Conservation (phyloP, 495 filamentous ascomycete species). For the Penicillium samsonianum region DNA sequence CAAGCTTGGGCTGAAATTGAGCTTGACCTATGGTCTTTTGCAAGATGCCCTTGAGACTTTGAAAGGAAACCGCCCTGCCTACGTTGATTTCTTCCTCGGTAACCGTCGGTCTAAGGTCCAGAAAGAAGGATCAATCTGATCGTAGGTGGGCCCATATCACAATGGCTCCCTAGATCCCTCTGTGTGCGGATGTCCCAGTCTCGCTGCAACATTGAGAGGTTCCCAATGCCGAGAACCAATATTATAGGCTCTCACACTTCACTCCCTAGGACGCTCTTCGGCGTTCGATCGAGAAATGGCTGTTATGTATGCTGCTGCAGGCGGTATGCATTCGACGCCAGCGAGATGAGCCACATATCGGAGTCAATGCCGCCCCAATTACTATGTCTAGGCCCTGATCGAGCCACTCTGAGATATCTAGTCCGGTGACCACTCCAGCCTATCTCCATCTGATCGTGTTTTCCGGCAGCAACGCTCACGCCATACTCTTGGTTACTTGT, state of each 20-base stretch:
- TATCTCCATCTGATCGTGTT: background rate
- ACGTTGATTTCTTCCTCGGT: constrained; percentile 66
- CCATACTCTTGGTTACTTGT: constrained; percentile 6
- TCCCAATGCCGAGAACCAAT: background rate
- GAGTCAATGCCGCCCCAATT: background rate
- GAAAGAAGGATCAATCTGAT: constrained; percentile 27
- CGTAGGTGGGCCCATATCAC: background rate
- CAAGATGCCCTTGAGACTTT: constrained; percentile 69
- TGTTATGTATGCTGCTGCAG: background rate
- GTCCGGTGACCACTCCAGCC: background rate
- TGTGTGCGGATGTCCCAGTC: background rate
- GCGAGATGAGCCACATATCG: background rate
- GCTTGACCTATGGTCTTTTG: constrained; percentile 75
- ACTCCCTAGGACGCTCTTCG: background rate
- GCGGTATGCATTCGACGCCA: background rate
- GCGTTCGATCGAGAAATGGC: background rate
- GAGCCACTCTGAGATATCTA: constrained; percentile 1
- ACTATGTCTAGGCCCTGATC: background rate
- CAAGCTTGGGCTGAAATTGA: constrained; percentile 73
- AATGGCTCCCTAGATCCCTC: background rate
- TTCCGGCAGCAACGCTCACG: background rate
- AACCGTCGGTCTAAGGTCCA: constrained; percentile 25
- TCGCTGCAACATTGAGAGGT: background rate
- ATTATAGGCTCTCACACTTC: background rate
- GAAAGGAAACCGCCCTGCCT: constrained; percentile 69